Evolutionary conservation across 2,329 filamentous ascomycete species (phyloP), one percentile per base, ranked within the genome.

Genomic region (Calonectria montana): DNA sequence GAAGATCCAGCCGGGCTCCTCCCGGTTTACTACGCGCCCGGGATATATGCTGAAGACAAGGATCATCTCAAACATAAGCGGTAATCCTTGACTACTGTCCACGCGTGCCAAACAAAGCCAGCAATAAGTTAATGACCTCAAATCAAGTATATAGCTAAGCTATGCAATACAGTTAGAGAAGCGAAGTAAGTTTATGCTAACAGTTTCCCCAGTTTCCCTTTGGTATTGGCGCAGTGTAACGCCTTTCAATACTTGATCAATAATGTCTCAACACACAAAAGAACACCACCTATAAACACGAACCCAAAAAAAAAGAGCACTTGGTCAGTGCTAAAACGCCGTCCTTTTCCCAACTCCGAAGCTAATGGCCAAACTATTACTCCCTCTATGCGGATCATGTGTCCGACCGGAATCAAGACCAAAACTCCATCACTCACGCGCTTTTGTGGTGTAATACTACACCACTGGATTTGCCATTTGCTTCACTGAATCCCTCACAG

Each of bases 311-410:
- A 71, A 77, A 73, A 65, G 55, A 43, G 62, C 75, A 75, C 67
- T 25, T 63, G 39, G 64, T 59, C 69, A 39, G 70, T 76, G 71
- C 67, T 68, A 21, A 69, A 76, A 75, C 70, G 53, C 72, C 74
- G 47, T 62, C 41, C 70, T 73, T 50, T 71, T 59, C 31, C 65
- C 74, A 76, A 79, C 77, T 77, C 77, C 77, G 18, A 31, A 59
- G 74, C 75, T 71, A 39, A 70, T 59, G 29, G 35, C 43, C 57
- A 61, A 73, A 47, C 15, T 39, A 50, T 45, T 62, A 64, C 21
- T 62, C 57, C 59, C 61, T 2, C 18, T 12, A 10, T 39, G 41
- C 45, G 37, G 65, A 61, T 37, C 21, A 27, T 13, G 18, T 43
- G 47, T 65, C 31, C 31, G 13, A 25, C 23, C 29, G 4, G 41